Evolutionary conservation across 345 rosid species (phyloP).

Genomic region (Moringa oleifera): DNA sequence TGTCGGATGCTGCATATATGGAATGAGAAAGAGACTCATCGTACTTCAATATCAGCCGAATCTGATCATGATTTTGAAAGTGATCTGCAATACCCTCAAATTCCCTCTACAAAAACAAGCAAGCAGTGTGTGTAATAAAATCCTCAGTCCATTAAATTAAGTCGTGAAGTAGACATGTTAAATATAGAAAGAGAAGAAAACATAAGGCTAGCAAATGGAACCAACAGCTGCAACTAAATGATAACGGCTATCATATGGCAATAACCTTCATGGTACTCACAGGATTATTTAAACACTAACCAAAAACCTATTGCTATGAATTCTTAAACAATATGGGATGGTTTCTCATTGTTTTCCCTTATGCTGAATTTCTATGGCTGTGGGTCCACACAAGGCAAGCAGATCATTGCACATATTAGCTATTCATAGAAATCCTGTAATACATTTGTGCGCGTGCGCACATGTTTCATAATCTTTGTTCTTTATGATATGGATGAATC

Average conservation of each 20-base stretch:
- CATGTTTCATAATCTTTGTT: no score
- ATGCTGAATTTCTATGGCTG: background rate
- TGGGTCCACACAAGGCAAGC: no score
- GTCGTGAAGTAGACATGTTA: background rate
- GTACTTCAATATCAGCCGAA: slow-evolving; percentile 71
- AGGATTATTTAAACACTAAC: no score
- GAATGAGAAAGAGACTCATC: slow-evolving; percentile 86
- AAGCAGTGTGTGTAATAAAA: background rate
- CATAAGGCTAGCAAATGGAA: background rate
- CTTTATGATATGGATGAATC: no score
- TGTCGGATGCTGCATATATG: slow-evolving; percentile 84
- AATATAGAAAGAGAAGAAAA: background rate
- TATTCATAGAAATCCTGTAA: no score
- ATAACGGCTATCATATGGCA: no score
- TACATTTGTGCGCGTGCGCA: no score
- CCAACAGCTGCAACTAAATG: no score
- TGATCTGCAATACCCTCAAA: slow-evolving; percentile 81
- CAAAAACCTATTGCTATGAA: background rate
- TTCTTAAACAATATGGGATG: no score
- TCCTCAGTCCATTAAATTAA: background rate
- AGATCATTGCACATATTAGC: no score
- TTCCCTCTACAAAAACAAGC: slow-evolving; percentile 52
- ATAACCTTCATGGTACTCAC: background rate
- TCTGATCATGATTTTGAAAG: slow-evolving; percentile 59
- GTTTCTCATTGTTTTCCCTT: background rate